Evolutionary conservation across 805 yeast species (phyloP).

Genomic region (Hanseniaspora nectarophila): DNA sequence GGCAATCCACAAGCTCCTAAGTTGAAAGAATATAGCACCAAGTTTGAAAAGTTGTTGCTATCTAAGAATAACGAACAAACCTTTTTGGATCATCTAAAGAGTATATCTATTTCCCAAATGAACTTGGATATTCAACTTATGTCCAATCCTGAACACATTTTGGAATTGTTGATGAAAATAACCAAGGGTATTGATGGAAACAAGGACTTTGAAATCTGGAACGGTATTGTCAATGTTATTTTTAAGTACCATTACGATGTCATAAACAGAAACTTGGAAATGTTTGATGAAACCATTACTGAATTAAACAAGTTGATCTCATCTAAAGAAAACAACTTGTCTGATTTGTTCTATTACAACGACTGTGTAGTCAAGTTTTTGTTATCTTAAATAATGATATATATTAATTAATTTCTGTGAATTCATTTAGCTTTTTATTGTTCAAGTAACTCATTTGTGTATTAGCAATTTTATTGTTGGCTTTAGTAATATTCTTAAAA

Average conservation of each 20-base stretch:
- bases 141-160: slow-evolving; percentile 51
- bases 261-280: slow-evolving; percentile 35
- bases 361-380: slow-evolving; percentile 60
- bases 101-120: slow-evolving; percentile 60
- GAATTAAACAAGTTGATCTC: slow-evolving; percentile 38
- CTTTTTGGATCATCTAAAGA: slow-evolving; percentile 45
- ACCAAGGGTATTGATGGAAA: slow-evolving; percentile 45
- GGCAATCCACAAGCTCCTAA: slow-evolving; percentile 42
- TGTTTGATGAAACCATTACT: slow-evolving; percentile 37
- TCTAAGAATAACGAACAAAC: slow-evolving; percentile 30
- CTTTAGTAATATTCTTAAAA: neutral
- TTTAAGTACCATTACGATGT: slow-evolving; percentile 76
- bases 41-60: slow-evolving; percentile 9
- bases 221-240: slow-evolving; percentile 67
- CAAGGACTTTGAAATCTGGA: slow-evolving; percentile 60
- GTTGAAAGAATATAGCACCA: slow-evolving; percentile 41
- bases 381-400: slow-evolving; percentile 9
- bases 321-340: slow-evolving; percentile 39
- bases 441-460: neutral
- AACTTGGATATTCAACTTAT: slow-evolving; percentile 83
- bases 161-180: slow-evolving; percentile 56
- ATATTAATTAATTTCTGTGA: neutral
- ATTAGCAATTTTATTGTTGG: neutral
- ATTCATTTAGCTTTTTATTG: neutral
- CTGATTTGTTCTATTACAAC: slow-evolving; percentile 62